Evolutionary conservation across 768 basidiomycete species (phyloP).

Genomic region (Postia placenta): DNA sequence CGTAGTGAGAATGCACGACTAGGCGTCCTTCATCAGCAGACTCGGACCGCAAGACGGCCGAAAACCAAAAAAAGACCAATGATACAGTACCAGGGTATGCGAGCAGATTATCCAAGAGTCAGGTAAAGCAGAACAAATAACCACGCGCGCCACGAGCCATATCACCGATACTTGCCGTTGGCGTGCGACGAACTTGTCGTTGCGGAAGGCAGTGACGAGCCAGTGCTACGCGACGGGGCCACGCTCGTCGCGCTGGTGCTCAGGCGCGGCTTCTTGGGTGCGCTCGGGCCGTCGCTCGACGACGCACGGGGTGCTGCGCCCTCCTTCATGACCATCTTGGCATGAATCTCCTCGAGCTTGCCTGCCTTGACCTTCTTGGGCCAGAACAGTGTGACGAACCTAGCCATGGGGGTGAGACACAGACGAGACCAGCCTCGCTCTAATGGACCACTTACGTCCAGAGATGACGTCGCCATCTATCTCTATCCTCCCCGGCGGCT

Average conservation of each 20-base stretch:
- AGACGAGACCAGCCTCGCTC: background rate
- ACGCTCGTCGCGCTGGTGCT: conserved; percentile 12
- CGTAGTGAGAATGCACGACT: background rate
- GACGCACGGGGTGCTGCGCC: conserved; percentile 26
- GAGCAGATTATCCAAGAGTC: background rate
- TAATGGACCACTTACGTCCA: conserved; percentile 73
- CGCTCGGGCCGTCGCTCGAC: conserved; percentile 20
- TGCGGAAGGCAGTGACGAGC: conserved; percentile 13
- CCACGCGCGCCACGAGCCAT: background rate
- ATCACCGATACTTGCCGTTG: conserved; percentile 22
- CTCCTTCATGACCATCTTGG: conserved; percentile 93
- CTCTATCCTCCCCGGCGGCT: conserved; percentile 73
- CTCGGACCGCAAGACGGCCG: background rate
- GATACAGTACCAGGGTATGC: background rate
- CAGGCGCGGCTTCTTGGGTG: conserved; percentile 23
- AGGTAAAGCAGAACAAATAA: background rate
- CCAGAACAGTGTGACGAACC: conserved; percentile 96
- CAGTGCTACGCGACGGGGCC: conserved; percentile 6
- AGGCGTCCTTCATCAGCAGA: background rate
- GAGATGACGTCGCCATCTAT: conserved; percentile 89
- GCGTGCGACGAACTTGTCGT: conserved; percentile 18
- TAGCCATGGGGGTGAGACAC: conserved; percentile 24
- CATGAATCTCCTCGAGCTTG: conserved; percentile 92
- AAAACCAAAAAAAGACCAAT: background rate
- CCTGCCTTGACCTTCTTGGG: conserved; percentile 93